Evolutionary conservation across 2,329 filamentous ascomycete species (phyloP), one percentile per base, ranked within the genome.

Genomic region (Fonsecaea multimorphosa): DNA sequence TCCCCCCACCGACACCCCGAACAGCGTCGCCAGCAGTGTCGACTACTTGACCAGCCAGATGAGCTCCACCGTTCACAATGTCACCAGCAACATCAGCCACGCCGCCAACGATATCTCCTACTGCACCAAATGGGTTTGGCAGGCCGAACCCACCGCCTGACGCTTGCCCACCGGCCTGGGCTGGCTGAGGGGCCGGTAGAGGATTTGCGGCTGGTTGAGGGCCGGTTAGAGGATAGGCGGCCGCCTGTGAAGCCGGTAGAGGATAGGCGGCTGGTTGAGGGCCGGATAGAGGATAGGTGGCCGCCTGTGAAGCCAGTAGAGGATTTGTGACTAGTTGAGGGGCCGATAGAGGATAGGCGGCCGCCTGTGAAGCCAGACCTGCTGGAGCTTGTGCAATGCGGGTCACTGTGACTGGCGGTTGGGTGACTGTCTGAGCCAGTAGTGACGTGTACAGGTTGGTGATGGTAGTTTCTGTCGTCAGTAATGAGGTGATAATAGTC

Each of bases 1-100:
- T 14, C 14, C 44, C 22, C 6, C 29, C 29, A 7, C 11, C 12
- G 2, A n/a, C 54, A 38, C 34, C 31, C n/a, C 6, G 3, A 38
- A 38, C 54, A 36, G 40, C 16, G n/a, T 55, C 22, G 27, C 53
- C 53, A 32, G 53, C 31, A 19, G 27, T 36, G 19, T 19, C 53
- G 19, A 55, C 53, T 2, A 36, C 32, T 31, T 55, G 14, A 14
- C 31, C 53, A 36, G 53, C 53, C 19, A 32, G 3, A 4, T n/a
- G n/a, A 12, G 32, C 19, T 36, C 27, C 53, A 12, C 53, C 31
- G 8, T 12, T 32, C 12, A 36, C 53, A 22, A 36, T 22, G 19
- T 22, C n/a, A 4, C 54, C 54, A 56, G n/a, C 54, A 38, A 19
- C 31, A 24, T 19, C n/a, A 22, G 54, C 32, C 16, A 11, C 44